Base-by-base conservation (phyloP, 2,329 filamentous ascomycete species). In the Aspergillus ochraceus region DNA sequence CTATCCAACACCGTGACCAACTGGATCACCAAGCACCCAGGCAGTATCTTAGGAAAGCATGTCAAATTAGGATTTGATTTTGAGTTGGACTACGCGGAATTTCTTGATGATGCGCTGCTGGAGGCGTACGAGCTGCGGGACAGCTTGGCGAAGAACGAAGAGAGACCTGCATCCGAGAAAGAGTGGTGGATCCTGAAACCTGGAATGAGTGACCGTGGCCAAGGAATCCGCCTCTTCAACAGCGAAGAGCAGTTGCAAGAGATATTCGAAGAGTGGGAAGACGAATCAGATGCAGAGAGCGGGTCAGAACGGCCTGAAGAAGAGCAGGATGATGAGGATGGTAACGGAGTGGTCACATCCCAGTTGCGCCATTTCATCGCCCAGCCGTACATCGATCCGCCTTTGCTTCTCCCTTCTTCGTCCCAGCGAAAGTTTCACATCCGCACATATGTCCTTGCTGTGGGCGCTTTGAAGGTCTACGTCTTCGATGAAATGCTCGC, bases 141-240 rank as follows among this genome's bases (percentile, higher is more conserved):
- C 58, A 93, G 90, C 66, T 83, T 96, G 75, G 84, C 85, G 32
- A 82, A 81, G 50, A 97, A 97, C 67, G 85, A 84, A 53, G 73
- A 76, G 26, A 81, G 81, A 42, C 94, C 95, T 63, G 85, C 84
- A 19, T 66, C 75, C 10, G 78, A 84, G 47, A 83, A 84, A 60
- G 87, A 96, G 73, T 99, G 94, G 94, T 99, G 95, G 95, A 98
- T 99, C 66, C 76, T 99, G 60, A 99, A 99, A 77, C 94, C 95
- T 0, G 90, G 94, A 9, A 98, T 99, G 95, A 97, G 92, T 74
- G 95, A 99, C 73, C 86, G 94, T 24, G 95, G 94, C 0, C 93
- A 97, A 73, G 95, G 95, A 1, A 97, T 99, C 59, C 81, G 91
- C 45, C 80, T 99, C 0, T 99, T 99, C 75, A 90, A 87, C 68